Evolutionary conservation across 179 eudicot genomes (phyloP).

Genomic region (Corrigiola litoralis): DNA sequence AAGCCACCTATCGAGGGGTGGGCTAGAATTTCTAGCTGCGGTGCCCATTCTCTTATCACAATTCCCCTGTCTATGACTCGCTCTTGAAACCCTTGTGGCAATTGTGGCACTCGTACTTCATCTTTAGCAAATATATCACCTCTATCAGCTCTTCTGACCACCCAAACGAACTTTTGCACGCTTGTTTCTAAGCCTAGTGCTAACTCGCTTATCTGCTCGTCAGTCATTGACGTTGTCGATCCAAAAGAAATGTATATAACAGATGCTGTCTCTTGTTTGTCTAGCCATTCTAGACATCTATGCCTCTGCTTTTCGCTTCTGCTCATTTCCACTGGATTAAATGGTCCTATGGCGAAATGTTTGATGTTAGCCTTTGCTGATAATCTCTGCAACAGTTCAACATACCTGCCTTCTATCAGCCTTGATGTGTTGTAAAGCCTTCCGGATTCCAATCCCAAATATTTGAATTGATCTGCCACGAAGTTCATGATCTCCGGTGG

Average conservation of each 20-base stretch:
- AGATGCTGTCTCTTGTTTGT: constrained; percentile 37
- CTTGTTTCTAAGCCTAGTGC: constrained; percentile 55
- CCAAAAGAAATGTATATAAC: constrained; percentile 66
- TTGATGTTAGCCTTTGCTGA: constrained; percentile 17
- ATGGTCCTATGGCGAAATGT: constrained; percentile 40
- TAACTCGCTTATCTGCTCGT: constrained; percentile 41
- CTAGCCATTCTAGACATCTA: constrained; percentile 56
- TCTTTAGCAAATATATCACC: constrained; percentile 25
- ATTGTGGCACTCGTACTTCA: not conserved
- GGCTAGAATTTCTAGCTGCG: constrained; percentile 59
- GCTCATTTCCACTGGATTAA: not conserved
- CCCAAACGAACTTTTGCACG: constrained; percentile 50
- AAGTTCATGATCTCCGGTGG: constrained; percentile 28
- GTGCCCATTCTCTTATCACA: constrained; percentile 63
- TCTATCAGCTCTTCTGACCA: constrained; percentile 52
- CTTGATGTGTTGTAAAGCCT: constrained; percentile 37
- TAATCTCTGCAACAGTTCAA: constrained; percentile 29
- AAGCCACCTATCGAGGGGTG: constrained; percentile 66
- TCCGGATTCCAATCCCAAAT: constrained; percentile 27
- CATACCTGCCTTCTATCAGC: constrained; percentile 32
- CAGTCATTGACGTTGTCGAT: constrained; percentile 37
- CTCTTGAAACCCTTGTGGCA: constrained; percentile 51
- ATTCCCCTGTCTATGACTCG: constrained; percentile 42
- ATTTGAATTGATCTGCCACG: constrained; percentile 5
- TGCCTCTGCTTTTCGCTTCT: constrained; percentile 8